Evolutionary conservation across 768 basidiomycete species (phyloP), one percentile per base, ranked within the genome.

Genomic region (Panus rudis): DNA sequence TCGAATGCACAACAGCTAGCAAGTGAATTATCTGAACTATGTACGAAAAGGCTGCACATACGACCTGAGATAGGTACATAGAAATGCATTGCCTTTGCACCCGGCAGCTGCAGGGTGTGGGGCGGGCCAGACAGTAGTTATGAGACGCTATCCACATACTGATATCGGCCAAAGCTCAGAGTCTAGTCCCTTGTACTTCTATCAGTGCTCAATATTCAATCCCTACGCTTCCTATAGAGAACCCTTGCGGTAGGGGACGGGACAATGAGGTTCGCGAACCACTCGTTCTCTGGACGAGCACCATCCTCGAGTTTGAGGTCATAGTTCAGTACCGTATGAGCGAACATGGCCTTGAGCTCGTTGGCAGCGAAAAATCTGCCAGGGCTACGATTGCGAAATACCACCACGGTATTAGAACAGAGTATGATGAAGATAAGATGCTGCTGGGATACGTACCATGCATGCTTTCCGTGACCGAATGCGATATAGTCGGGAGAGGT

Each of bases 141-240:
- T n/a, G n/a, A n/a, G n/a, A n/a, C n/a, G n/a, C n/a, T n/a, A n/a
- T n/a, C n/a, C n/a, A n/a, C n/a, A n/a, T n/a, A n/a, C n/a, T n/a
- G n/a, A n/a, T n/a, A n/a, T n/a, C n/a, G n/a, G n/a, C n/a, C n/a
- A n/a, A n/a, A n/a, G n/a, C n/a, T n/a, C n/a, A n/a, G n/a, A n/a
- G n/a, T n/a, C n/a, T n/a, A n/a, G n/a, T n/a, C n/a, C n/a, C n/a
- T n/a, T n/a, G n/a, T n/a, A n/a, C n/a, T n/a, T n/a, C n/a, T n/a
- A n/a, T n/a, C n/a, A n/a, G n/a, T n/a, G n/a, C n/a, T n/a, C n/a
- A n/a, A n/a, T n/a, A n/a, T n/a, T n/a, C n/a, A 41, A 20, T 8
- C 26, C 33, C 76, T 69, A 13, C 65, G 19, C 47, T 76, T 81
- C 19, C 52, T 61, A 44, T 61, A 60, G 43, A 63, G 35, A 10